Evolutionary conservation across 768 basidiomycete genomes (phyloP).

Genomic region (Mrakia gelida): DNA sequence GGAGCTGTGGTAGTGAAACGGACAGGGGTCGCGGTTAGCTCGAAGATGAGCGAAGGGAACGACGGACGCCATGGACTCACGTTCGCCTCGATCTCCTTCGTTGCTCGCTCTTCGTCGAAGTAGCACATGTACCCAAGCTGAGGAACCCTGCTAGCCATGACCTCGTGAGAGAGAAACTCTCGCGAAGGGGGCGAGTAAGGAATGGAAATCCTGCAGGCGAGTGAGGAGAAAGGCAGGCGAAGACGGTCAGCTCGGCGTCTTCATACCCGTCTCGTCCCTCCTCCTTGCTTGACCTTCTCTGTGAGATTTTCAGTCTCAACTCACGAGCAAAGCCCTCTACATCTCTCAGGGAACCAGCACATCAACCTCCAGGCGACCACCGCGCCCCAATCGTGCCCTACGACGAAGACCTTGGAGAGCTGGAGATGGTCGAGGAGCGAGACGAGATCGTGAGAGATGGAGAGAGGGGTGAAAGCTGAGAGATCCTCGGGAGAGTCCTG

Average conservation of each 20-base stretch:
- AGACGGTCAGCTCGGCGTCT: background rate
- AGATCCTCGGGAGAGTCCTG: background rate
- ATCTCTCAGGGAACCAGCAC: slow-evolving; percentile 64
- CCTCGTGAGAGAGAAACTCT: slow-evolving; percentile 52
- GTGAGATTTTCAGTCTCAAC: slow-evolving; percentile 36
- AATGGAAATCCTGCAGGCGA: slow-evolving; percentile 57
- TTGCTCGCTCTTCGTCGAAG: slow-evolving; percentile 56
- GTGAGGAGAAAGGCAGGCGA: background rate
- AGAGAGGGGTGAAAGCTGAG: background rate
- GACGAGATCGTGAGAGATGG: background rate
- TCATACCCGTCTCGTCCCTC: no score
- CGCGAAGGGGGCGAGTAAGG: slow-evolving; percentile 62
- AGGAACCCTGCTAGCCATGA: slow-evolving; percentile 54
- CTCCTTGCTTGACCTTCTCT: background rate
- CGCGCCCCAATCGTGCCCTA: slow-evolving; percentile 81
- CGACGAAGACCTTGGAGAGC: slow-evolving; percentile 47
- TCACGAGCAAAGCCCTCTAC: slow-evolving; percentile 58
- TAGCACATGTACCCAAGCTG: slow-evolving; percentile 65
- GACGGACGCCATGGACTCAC: slow-evolving; percentile 45
- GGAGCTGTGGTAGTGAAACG: background rate
- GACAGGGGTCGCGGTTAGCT: no score
- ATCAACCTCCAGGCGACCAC: slow-evolving; percentile 62
- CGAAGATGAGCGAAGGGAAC: background rate
- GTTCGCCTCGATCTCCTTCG: slow-evolving; percentile 55
- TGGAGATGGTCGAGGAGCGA: background rate